Conservation (phyloP, 2,329 filamentous ascomycete species). For the Clarireedia sp. region DNA sequence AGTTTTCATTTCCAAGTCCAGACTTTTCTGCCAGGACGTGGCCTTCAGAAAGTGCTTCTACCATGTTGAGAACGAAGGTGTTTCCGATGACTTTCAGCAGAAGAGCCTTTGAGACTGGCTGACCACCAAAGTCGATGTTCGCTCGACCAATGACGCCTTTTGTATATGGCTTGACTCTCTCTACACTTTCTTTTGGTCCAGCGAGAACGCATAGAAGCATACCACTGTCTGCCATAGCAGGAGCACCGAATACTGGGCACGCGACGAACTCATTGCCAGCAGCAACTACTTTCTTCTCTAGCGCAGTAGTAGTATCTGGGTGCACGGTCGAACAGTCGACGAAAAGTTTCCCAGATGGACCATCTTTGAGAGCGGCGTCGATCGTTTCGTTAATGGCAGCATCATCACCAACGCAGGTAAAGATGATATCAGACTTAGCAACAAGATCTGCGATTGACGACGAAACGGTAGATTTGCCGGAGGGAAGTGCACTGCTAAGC, state of each 20-base stretch:
- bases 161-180: constrained; percentile 61
- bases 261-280: constrained; percentile 69
- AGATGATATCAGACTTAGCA: constrained; percentile 65
- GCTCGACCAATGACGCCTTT: constrained; percentile 63
- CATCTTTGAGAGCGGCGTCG: constrained; percentile 44
- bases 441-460: constrained; percentile 59
- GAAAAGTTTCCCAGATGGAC: constrained; percentile 65
- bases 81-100: constrained; percentile 78
- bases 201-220: constrained; percentile 67
- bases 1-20: constrained; percentile 60
- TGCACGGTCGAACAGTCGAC: constrained; percentile 85
- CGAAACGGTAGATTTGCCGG: constrained; percentile 56
- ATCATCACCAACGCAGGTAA: constrained; percentile 76
- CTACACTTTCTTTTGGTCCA: constrained; percentile 51
- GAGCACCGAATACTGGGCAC: constrained; percentile 62
- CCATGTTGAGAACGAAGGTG: constrained; percentile 70
- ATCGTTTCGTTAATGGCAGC: constrained; percentile 59
- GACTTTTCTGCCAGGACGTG: constrained; percentile 73
- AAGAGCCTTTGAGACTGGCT: constrained; percentile 58
- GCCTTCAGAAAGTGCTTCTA: constrained; percentile 68
- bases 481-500: constrained; percentile 51
- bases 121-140: constrained; percentile 62
- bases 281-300: constrained; percentile 49
- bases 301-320: constrained; percentile 65
- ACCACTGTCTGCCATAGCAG: constrained; percentile 62